Evolutionary conservation across 768 basidiomycete genomes (phyloP).

Genomic region (Leucocoprinus sp.): DNA sequence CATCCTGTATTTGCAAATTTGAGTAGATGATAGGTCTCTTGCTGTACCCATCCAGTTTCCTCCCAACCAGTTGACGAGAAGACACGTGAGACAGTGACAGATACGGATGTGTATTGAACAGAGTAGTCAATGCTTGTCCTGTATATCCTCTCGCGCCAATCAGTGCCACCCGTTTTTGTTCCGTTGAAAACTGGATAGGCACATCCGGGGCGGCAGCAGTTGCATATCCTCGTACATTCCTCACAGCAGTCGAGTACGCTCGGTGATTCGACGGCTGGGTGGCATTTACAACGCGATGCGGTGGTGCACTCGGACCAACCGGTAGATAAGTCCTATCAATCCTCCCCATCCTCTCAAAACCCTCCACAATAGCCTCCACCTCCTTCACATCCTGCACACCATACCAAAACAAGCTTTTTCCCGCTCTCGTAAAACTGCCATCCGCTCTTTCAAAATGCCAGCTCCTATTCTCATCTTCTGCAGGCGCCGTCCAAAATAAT

Average conservation of each 20-base stretch:
- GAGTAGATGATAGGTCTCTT: constrained; percentile 63
- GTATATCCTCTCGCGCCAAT: constrained; percentile 97
- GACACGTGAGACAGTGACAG: constrained; percentile 92
- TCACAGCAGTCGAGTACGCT: constrained; percentile 51
- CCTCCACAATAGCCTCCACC: constrained; percentile 78
- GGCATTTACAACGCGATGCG: constrained; percentile 31
- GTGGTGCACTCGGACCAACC: constrained; percentile 65
- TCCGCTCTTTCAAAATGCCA: constrained; percentile 99
- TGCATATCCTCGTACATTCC: constrained; percentile 63
- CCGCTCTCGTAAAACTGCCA: constrained; percentile 93
- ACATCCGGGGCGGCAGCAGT: constrained; percentile 38
- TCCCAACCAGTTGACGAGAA: constrained; percentile 87
- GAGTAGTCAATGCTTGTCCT: constrained; percentile 80
- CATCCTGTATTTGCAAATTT: constrained; percentile 71
- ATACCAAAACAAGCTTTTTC: constrained; percentile 96
- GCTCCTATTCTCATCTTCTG: constrained; percentile 91
- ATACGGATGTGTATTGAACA: constrained; percentile 85
- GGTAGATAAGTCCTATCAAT: constrained; percentile 89
- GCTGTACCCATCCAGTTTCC: constrained; percentile 70
- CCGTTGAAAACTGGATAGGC: constrained; percentile 31
- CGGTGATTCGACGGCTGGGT: constrained; percentile 33
- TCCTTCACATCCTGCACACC: constrained; percentile 87
- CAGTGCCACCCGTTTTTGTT: constrained; percentile 84
- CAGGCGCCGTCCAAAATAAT: constrained; percentile 96
- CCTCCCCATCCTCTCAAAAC: constrained; percentile 67